These are phyloP conservation scores for Trichoderma afroharzianum DNA, from an alignment of 2,329 filamentous ascomycete genomes.

Conservation along the genomic window DNA sequence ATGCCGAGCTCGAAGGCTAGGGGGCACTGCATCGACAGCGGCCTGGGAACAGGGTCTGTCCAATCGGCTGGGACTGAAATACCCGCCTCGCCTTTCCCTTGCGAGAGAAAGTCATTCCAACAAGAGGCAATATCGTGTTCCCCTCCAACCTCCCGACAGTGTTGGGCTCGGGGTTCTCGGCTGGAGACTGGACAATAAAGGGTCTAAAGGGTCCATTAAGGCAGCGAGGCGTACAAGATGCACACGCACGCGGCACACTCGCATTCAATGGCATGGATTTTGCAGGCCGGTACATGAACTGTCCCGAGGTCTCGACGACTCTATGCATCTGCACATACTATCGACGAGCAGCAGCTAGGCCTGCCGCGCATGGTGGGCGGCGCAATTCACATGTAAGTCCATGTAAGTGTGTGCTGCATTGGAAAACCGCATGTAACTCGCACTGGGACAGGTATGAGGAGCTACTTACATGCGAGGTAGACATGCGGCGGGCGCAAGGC, in stretches of 20 bases:
- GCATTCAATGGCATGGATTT: not conserved
- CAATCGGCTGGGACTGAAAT: conserved; percentile 14
- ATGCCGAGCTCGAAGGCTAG: not conserved
- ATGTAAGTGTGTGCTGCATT: conserved; percentile 9
- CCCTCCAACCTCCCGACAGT: not conserved
- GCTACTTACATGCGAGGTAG: not conserved
- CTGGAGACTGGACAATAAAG: not conserved
- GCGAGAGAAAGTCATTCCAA: not conserved
- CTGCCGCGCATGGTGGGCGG: not conserved
- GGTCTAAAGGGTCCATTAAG: not conserved
- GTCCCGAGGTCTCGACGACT: conserved; percentile 3
- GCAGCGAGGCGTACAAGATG: not conserved
- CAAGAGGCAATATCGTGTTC: not conserved
- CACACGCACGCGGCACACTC: not conserved
- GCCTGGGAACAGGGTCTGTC: conserved; percentile 1
- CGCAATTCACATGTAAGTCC: not conserved
- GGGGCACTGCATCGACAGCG: conserved; percentile 3
- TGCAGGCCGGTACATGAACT: conserved; percentile 4
- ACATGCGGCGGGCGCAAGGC: not conserved
- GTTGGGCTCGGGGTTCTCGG: not conserved
- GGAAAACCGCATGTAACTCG: not conserved
- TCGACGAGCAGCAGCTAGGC: not conserved
- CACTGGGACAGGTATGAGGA: not conserved
- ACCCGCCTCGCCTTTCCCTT: not conserved
- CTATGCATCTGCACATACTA: conserved; percentile 9